Percentiles rank a stretch among this genome's conserved stretches.
Conservation (phyloP, 139 green algal species). For the Closterium sp. region DNA sequence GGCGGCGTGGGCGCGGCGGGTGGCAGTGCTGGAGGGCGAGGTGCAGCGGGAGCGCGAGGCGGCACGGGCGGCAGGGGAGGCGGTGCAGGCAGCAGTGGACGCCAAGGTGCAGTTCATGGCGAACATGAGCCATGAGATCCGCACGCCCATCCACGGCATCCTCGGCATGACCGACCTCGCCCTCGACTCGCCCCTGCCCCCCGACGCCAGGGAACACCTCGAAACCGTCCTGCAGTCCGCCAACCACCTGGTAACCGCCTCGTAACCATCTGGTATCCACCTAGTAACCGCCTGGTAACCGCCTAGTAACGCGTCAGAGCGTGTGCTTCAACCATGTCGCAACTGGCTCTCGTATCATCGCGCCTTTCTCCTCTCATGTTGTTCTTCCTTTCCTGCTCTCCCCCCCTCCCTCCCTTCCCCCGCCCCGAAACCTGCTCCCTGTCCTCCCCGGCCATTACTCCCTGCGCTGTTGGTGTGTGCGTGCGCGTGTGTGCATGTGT, state of each 20-base stretch:
- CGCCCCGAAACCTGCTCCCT: no score
- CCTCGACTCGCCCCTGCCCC: neutral
- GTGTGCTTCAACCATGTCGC: neutral
- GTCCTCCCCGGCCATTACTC: no score
- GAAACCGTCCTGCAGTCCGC: slow-evolving; percentile 26
- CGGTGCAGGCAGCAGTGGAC: neutral
- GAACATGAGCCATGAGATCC: slow-evolving; percentile 14
- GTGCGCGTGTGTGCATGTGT: no score
- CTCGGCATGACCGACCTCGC: slow-evolving; percentile 25
- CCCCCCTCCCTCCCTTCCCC: neutral
- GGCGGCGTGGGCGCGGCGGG: no score
- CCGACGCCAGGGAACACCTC: slow-evolving; percentile 11
- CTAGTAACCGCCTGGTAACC: neutral
- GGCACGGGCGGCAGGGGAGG: neutral
- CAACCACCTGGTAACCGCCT: slow-evolving; percentile 6
- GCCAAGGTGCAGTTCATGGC: slow-evolving; percentile 9
- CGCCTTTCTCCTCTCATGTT: no score
- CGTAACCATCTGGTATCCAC: no score
- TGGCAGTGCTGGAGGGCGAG: neutral
- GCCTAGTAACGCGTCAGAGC: neutral
- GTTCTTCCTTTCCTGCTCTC: neutral
- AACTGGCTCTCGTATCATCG: neutral
- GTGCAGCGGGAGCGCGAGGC: neutral
- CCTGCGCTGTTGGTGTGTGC: neutral
- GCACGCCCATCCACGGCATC: slow-evolving; percentile 43